Percentiles rank a stretch among this genome's conserved stretches.
Conservation (phyloP, 1,284 basidiomycete species). For the Chalciporus sp. region DNA sequence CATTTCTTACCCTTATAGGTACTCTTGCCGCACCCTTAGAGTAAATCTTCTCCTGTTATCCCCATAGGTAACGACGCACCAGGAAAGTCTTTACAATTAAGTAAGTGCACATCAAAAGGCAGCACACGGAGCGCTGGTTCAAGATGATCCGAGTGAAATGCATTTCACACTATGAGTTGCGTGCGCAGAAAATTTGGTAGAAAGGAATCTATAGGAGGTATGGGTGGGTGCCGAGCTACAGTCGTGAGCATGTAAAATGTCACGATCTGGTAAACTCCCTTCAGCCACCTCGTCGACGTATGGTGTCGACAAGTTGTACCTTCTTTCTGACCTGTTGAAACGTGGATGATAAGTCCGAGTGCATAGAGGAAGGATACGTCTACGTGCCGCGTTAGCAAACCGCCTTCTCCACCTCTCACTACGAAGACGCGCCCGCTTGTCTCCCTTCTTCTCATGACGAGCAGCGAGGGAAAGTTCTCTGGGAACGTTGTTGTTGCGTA, state of each 20-base stretch:
- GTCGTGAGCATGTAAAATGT: constrained; percentile 10
- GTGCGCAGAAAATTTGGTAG: constrained; percentile 4
- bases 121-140: constrained; percentile 10
- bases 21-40: constrained; percentile 2
- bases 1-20: constrained; percentile 8
- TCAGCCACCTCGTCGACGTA: constrained; percentile 49
- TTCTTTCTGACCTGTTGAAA: constrained; percentile 51
- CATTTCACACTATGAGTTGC: constrained; percentile 5
- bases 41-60: constrained; percentile 5
- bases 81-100: constrained; percentile 14
- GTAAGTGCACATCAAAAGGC: constrained; percentile 9
- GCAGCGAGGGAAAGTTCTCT: constrained; percentile 49
- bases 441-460: constrained; percentile 60
- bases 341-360: constrained; percentile 13
- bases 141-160: constrained; percentile 15
- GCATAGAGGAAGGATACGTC: constrained; percentile 3
- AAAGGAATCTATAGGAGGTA: constrained; percentile 1
- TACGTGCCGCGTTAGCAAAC: constrained; percentile 39
- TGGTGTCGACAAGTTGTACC: constrained; percentile 51
- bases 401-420: constrained; percentile 41
- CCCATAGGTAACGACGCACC: constrained; percentile 20
- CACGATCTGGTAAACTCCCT: neutral
- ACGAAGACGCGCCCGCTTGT: constrained; percentile 36
- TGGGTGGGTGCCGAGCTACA: constrained; percentile 7
- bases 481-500: constrained; percentile 59